Evolutionary conservation across 805 yeast genomes (phyloP).

Genomic region (Scheffersomyces stipitis): DNA sequence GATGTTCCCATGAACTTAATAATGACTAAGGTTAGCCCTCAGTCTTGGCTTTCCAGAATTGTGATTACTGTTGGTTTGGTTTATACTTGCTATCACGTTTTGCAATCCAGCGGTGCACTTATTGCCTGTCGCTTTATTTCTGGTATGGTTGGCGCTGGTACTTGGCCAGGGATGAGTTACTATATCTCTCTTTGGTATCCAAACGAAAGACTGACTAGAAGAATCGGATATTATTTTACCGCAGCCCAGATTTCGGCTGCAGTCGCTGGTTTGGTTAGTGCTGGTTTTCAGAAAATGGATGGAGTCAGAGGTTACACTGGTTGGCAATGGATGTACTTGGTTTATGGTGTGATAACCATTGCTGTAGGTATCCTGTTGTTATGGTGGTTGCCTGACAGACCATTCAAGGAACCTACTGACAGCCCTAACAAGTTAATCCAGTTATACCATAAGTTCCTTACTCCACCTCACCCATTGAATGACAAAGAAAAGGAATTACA

Average conservation of each 20-base stretch:
- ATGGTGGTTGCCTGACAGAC: conserved; percentile 89
- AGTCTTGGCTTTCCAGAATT: conserved; percentile 80
- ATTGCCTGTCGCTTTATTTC: conserved; percentile 70
- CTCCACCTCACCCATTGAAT: conserved; percentile 49
- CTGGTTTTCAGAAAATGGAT: conserved; percentile 86
- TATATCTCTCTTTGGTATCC: conserved; percentile 87
- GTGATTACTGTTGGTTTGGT: conserved; percentile 76
- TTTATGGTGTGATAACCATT: conserved; percentile 71
- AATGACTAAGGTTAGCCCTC: conserved; percentile 84
- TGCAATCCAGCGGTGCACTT: conserved; percentile 56
- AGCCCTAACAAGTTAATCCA: conserved; percentile 13
- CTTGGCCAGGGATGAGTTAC: conserved; percentile 90
- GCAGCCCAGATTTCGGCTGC: conserved; percentile 92
- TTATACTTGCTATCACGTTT: conserved; percentile 69
- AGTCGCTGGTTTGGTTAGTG: conserved; percentile 83
- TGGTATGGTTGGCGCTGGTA: conserved; percentile 80
- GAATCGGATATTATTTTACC: conserved; percentile 87
- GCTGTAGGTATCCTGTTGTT: conserved; percentile 60
- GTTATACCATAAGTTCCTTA: conserved; percentile 24
- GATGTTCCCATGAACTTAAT: conserved; percentile 86
- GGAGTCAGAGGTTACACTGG: conserved; percentile 69
- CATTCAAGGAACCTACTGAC: conserved; percentile 28
- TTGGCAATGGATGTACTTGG: conserved; percentile 83
- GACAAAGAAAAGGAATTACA: conserved; percentile 56
- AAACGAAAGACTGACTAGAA: conserved; percentile 65